Evolutionary conservation across 306 rosid genomes (phyloP).

Genomic region (Dryas octopetala): DNA sequence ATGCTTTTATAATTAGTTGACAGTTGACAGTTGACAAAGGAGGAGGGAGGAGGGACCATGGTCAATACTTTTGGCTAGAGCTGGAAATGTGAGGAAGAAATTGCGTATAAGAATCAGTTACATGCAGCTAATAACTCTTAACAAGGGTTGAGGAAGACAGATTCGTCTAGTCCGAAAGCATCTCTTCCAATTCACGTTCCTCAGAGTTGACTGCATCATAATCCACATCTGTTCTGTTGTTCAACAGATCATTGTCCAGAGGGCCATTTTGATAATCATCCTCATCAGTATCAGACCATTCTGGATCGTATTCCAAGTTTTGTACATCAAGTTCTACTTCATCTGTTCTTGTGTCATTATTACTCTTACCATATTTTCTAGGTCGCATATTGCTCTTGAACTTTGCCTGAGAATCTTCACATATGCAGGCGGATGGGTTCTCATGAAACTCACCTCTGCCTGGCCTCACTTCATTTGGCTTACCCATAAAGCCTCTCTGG

Average conservation of each 20-base stretch:
- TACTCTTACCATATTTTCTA: slow-evolving; percentile 58
- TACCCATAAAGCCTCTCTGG: slow-evolving; percentile 97
- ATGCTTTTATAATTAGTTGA: neutral
- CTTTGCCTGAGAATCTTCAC: slow-evolving; percentile 69
- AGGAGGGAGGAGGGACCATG: neutral
- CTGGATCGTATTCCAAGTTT: slow-evolving; percentile 58
- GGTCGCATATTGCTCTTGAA: slow-evolving; percentile 34
- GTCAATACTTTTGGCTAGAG: slow-evolving; percentile 18
- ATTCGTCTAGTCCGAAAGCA: slow-evolving; percentile 70
- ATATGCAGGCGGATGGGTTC: slow-evolving; percentile 87
- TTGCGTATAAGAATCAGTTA: slow-evolving; percentile 20
- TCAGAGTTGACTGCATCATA: slow-evolving; percentile 64
- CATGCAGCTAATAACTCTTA: slow-evolving; percentile 13
- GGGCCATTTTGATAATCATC: slow-evolving; percentile 65
- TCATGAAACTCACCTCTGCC: slow-evolving; percentile 99
- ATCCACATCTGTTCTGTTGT: slow-evolving; percentile 51
- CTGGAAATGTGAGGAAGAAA: slow-evolving; percentile 20
- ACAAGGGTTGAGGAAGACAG: slow-evolving; percentile 12
- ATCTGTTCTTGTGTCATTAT: slow-evolving; percentile 37
- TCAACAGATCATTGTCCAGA: slow-evolving; percentile 49
- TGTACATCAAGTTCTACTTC: slow-evolving; percentile 35
- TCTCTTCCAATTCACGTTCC: slow-evolving; percentile 85
- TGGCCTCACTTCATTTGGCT: slow-evolving; percentile 84
- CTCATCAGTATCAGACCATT: slow-evolving; percentile 62
- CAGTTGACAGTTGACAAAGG: slow-evolving; percentile 4